Percentiles rank a stretch among this genome's conserved stretches.
Conservation (phyloP, 2,329 filamentous ascomycete species). For the Penicillium sp. region DNA sequence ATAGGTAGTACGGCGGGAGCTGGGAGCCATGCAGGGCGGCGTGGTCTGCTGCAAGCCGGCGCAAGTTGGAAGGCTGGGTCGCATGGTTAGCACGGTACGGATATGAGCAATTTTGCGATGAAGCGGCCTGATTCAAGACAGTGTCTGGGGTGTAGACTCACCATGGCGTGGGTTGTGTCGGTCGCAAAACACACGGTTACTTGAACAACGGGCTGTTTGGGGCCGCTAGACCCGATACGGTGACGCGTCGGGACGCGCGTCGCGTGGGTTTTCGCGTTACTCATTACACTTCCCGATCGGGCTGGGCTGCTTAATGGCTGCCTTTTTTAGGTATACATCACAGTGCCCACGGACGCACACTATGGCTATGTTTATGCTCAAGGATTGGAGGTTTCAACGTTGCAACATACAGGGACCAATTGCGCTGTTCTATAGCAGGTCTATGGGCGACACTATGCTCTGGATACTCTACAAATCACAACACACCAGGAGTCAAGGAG, state of each 20-base stretch:
- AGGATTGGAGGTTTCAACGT: too few relatives aligned
- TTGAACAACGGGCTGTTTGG: slow-evolving; percentile 23
- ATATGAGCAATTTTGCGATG: too few relatives aligned
- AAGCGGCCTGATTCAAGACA: too few relatives aligned
- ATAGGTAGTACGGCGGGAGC: slow-evolving; percentile 62
- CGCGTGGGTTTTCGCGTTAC: slow-evolving; percentile 15
- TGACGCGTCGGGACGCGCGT: slow-evolving; percentile 17
- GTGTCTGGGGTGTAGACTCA: slow-evolving; percentile 9
- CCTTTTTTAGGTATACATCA: neutral
- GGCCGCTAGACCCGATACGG: slow-evolving; percentile 19
- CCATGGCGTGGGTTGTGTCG: slow-evolving; percentile 15
- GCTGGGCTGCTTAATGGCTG: neutral
- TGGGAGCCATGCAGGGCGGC: slow-evolving; percentile 53
- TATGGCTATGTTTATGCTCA: too few relatives aligned
- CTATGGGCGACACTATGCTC: too few relatives aligned
- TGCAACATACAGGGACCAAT: too few relatives aligned
- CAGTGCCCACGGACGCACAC: neutral
- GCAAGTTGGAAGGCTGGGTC: slow-evolving; percentile 43
- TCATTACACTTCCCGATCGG: slow-evolving; percentile 20
- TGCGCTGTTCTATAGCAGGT: too few relatives aligned
- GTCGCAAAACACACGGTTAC: slow-evolving; percentile 21
- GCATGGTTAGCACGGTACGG: slow-evolving; percentile 7
- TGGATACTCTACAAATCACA: too few relatives aligned
- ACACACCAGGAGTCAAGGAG: too few relatives aligned
- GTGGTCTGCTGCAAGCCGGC: slow-evolving; percentile 60